Conservation (phyloP, 1,284 basidiomycete species). For the Ustilago lituana region DNA sequence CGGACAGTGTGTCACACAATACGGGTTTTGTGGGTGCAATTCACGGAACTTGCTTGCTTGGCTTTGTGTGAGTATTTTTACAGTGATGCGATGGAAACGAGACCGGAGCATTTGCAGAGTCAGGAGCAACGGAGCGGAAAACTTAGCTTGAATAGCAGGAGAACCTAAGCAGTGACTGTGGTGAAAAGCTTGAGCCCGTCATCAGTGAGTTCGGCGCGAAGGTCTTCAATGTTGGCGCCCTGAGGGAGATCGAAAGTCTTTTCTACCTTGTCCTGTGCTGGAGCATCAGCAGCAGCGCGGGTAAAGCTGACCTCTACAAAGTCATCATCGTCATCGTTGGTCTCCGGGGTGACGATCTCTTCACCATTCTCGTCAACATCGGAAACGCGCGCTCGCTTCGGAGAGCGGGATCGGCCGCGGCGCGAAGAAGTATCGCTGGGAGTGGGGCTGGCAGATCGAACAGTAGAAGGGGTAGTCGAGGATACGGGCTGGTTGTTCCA, state of each 20-base stretch:
- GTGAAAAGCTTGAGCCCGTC: constrained; percentile 47
- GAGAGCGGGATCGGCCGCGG: constrained; percentile 41
- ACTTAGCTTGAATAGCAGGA: background rate
- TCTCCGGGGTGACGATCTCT: constrained; percentile 36
- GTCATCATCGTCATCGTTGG: constrained; percentile 31
- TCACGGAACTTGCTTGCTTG: too few relatives aligned
- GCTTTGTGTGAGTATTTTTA: constrained; percentile 1
- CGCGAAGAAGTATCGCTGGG: constrained; percentile 36
- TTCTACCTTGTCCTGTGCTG: constrained; percentile 15
- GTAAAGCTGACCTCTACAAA: constrained; percentile 45
- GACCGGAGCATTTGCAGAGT: constrained; percentile 3
- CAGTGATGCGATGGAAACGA: constrained; percentile 9
- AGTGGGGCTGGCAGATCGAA: constrained; percentile 32
- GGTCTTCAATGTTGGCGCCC: constrained; percentile 34
- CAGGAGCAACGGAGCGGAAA: background rate
- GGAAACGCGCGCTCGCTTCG: constrained; percentile 48
- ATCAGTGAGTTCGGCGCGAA: constrained; percentile 43
- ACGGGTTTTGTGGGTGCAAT: too few relatives aligned
- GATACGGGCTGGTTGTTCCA: constrained; percentile 40
- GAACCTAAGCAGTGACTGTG: constrained; percentile 26
- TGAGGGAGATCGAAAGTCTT: constrained; percentile 39
- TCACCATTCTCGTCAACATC: constrained; percentile 53
- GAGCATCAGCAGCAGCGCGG: constrained; percentile 2
- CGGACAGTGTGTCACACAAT: background rate
- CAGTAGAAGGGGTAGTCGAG: constrained; percentile 7